Conservation (phyloP, 2,329 filamentous ascomycete species). For the Ophiostoma sp. region DNA sequence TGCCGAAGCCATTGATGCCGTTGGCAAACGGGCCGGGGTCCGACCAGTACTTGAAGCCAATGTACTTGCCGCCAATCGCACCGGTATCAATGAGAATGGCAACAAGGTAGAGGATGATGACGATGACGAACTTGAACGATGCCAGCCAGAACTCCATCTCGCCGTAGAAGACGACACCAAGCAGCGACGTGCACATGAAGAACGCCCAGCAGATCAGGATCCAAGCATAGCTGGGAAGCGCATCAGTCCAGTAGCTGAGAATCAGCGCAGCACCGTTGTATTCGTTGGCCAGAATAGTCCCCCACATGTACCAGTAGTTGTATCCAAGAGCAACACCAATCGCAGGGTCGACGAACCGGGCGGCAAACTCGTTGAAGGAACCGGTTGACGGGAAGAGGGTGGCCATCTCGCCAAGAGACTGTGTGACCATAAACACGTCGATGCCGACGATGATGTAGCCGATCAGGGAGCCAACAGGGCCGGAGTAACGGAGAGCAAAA, state of each 20-base stretch:
- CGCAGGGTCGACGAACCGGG: conserved; percentile 43
- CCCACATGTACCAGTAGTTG: conserved; percentile 46
- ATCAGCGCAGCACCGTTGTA: conserved; percentile 32
- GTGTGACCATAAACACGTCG: conserved; percentile 39
- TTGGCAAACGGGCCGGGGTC: conserved; percentile 51
- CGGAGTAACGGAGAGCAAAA: conserved; percentile 38
- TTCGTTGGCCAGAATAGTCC: conserved; percentile 25
- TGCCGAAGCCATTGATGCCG: conserved; percentile 41
- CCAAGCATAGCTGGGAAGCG: conserved; percentile 43
- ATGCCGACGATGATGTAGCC: conserved; percentile 41
- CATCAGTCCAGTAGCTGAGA: conserved; percentile 43
- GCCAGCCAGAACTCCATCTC: conserved; percentile 45
- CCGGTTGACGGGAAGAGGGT: conserved; percentile 56
- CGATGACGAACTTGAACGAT: conserved; percentile 37
- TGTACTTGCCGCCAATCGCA: conserved; percentile 28
- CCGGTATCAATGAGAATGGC: conserved; percentile 45
- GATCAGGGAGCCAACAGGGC: conserved; percentile 40
- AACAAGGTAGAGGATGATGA: conserved; percentile 42
- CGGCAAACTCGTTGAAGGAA: conserved; percentile 45
- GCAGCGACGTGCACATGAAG: conserved; percentile 32
- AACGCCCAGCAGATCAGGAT: conserved; percentile 36
- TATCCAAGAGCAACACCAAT: conserved; percentile 45
- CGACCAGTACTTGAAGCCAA: conserved; percentile 39
- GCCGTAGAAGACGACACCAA: conserved; percentile 42
- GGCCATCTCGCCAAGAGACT: conserved; percentile 51